Evolutionary conservation across 805 yeast species (phyloP).

Genomic region (Teunomyces atbi): DNA sequence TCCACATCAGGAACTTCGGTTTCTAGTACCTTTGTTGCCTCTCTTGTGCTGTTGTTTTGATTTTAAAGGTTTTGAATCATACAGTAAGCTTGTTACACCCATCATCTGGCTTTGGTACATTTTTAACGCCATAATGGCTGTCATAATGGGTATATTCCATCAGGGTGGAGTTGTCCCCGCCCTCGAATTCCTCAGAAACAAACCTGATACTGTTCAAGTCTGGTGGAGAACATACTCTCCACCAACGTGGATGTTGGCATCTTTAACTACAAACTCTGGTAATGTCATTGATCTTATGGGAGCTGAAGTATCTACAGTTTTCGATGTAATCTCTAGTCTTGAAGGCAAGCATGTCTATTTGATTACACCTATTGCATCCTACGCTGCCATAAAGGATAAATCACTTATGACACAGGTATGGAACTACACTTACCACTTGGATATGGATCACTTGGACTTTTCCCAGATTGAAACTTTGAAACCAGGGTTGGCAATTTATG

Average conservation of each 20-base stretch:
- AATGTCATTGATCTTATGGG: slow-evolving; percentile 51
- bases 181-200: slow-evolving; percentile 37
- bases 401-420: slow-evolving; percentile 17
- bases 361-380: slow-evolving; percentile 43
- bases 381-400: slow-evolving; percentile 15
- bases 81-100: slow-evolving; percentile 13
- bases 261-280: background rate
- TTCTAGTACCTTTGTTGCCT: slow-evolving; percentile 77
- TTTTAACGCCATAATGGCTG: slow-evolving; percentile 59
- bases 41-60: slow-evolving; percentile 58
- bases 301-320: slow-evolving; percentile 16
- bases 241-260: slow-evolving; percentile 73
- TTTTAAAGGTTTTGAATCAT: slow-evolving; percentile 26
- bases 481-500: slow-evolving; percentile 67
- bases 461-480: slow-evolving; percentile 43
- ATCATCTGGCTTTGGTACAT: slow-evolving; percentile 50
- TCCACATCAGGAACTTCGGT: slow-evolving; percentile 94
- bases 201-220: slow-evolving; percentile 40
- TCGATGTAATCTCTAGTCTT: background rate
- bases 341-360: slow-evolving; percentile 17
- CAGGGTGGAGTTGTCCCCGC: slow-evolving; percentile 89
- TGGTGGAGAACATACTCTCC: slow-evolving; percentile 98
- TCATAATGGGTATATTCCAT: slow-evolving; percentile 77
- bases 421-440: slow-evolving; percentile 51
- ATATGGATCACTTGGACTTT: slow-evolving; percentile 71